Base-by-base conservation (phyloP, 345 rosid species). In the Psidium friedrichsthalianum region DNA sequence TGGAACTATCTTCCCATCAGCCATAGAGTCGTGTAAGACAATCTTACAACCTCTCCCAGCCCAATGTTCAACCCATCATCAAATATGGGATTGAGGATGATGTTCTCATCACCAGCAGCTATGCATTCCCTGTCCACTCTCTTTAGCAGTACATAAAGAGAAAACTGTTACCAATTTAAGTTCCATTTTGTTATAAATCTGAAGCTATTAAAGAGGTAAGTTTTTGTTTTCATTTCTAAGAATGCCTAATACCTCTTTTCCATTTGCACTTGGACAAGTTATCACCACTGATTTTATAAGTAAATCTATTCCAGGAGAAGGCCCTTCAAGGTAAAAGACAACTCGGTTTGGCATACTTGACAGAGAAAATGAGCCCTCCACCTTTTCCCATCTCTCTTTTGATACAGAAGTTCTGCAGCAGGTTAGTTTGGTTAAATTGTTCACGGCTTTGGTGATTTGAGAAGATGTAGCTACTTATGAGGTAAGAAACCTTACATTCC, bases 1-100 rank as follows among this genome's bases (percentile, higher is more conserved):
- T 1, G 98, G 99, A 57, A 92, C 88, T 88, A 96, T 93, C 88
- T 91, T 93, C 82, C 95, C 94, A 91, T 90, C 94, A 47, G 92
- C 98, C 91, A 95, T 90, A 51, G 98, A 92, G 61, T 96, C 98
- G 85, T 96, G 98, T 61, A 95, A 88, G 86, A 80, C 91, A 86
- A 94, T 86, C 91, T 91, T 95, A 92, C 99, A 96, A 85, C 98
- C 96, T 93, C 98, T 96, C 89, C 96, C 98, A 78, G 95, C 92
- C 99, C 98, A 97, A 89, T 96, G 85, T 90, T 93, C 47, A 95
- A 93, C 52, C 98, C 98, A 91, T 95, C 95, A 36, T 91, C 91
- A 87, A 97, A 97, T 80, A 85, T 89, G 55, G 99, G 96, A 88
- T 97, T 96, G 40, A 92, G 80, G 83, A 97, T 91, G 89, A 97